These are phyloP conservation scores for Pseudocercospora cruenta DNA, from an alignment of 2,329 filamentous ascomycete genomes.

Conservation along the genomic window DNA sequence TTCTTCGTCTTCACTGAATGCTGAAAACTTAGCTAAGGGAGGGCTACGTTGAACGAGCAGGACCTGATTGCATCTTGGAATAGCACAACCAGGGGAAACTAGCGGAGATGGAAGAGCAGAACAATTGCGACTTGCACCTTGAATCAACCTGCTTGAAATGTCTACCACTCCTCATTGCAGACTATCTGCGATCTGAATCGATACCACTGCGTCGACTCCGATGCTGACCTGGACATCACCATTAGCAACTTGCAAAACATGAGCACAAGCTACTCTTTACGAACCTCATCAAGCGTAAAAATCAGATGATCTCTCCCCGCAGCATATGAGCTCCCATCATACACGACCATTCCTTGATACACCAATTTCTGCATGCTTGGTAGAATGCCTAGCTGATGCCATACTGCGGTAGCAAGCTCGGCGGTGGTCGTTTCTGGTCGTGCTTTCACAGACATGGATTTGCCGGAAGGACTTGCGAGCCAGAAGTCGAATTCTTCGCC, in stretches of 20 bases:
- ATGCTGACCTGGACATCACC: not conserved
- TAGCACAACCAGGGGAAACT: too few species aligned
- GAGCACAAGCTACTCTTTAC: not conserved
- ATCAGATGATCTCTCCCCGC: constrained; percentile 9
- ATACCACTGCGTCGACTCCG: not conserved
- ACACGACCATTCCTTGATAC: constrained; percentile 13
- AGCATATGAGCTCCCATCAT: constrained; percentile 14
- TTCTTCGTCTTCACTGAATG: too few species aligned
- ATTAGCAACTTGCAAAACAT: not conserved
- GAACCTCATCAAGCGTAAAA: constrained; percentile 17
- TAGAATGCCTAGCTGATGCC: constrained; percentile 11
- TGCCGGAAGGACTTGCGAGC: constrained; percentile 13
- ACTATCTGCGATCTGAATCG: constrained; percentile 1
- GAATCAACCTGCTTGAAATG: too few species aligned
- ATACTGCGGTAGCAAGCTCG: constrained; percentile 13
- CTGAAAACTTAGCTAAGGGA: too few species aligned
- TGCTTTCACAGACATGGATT: constrained; percentile 6
- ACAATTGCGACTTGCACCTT: too few species aligned
- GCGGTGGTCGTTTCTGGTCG: constrained; percentile 13
- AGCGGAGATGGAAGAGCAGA: too few species aligned
- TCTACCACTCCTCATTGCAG: not conserved
- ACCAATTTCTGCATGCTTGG: constrained; percentile 15
- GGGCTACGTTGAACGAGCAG: too few species aligned
- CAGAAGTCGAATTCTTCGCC: constrained; percentile 12
- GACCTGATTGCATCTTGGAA: too few species aligned